These are phyloP conservation scores for Fusarium pseudonygamai DNA, from an alignment of 2,329 filamentous ascomycete species.

Conservation along the genomic window DNA sequence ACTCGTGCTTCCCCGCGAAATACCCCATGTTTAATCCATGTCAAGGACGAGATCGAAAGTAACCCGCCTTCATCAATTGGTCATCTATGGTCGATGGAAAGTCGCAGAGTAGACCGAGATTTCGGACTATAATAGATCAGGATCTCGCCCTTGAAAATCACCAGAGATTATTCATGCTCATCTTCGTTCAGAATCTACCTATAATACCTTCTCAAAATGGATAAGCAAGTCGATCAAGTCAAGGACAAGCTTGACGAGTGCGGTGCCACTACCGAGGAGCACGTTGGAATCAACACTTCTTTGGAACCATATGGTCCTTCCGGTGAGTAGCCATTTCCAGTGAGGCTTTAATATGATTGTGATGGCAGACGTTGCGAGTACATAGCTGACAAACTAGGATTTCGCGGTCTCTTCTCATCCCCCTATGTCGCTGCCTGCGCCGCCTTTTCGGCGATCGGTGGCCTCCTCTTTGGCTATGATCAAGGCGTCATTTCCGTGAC, in stretches of 20 bases:
- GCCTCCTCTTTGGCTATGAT: slow-evolving; percentile 52
- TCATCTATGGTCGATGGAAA: background rate
- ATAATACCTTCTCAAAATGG: background rate
- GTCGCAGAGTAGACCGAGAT: background rate
- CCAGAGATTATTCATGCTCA: background rate
- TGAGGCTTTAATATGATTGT: no score
- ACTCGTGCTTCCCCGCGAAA: background rate
- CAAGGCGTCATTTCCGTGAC: slow-evolving; percentile 54
- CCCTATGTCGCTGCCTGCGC: slow-evolving; percentile 48
- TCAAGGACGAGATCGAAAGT: background rate
- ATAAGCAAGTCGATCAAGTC: background rate
- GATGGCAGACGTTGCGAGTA: no score
- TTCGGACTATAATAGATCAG: background rate
- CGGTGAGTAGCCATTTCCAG: background rate
- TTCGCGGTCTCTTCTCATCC: slow-evolving; percentile 45
- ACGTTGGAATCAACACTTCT: background rate
- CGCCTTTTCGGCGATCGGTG: slow-evolving; percentile 49
- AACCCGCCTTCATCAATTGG: background rate
- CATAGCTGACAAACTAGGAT: slow-evolving; percentile 30
- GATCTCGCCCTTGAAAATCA: background rate
- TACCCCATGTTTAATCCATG: slow-evolving; percentile 4
- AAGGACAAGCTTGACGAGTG: slow-evolving; percentile 11
- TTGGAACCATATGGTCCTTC: slow-evolving; percentile 13
- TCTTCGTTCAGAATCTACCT: background rate
- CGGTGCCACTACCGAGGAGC: background rate